Percentiles rank a stretch among this genome's conserved stretches.
These are phyloP conservation scores for Lachnellula hyalina DNA, from an alignment of 2,329 filamentous ascomycete genomes.

Conservation along the genomic window DNA sequence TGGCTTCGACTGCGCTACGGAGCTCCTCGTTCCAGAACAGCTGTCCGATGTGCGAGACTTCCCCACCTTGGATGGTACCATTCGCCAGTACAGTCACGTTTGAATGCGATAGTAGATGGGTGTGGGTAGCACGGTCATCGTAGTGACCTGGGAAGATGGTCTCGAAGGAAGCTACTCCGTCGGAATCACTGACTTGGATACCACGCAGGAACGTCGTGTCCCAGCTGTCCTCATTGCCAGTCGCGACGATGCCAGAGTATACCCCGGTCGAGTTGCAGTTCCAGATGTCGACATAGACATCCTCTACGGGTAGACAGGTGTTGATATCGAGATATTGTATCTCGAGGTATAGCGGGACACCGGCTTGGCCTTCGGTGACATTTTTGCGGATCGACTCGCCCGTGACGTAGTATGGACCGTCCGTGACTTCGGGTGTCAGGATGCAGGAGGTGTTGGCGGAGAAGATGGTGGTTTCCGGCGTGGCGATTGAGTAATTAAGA, in stretches of 20 bases:
- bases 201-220: constrained; percentile 35
- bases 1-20: constrained; percentile 40
- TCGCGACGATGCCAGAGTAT: constrained; percentile 31
- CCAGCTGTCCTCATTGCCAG: constrained; percentile 24
- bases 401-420: constrained; percentile 46
- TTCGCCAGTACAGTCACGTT: constrained; percentile 26
- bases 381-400: constrained; percentile 35
- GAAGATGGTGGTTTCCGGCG: constrained; percentile 36
- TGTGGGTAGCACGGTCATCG: constrained; percentile 31
- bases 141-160: constrained; percentile 44
- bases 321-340: constrained; percentile 37
- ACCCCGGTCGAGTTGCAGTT: constrained; percentile 37
- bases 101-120: constrained; percentile 38
- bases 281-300: constrained; percentile 37
- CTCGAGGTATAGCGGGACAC: constrained; percentile 35
- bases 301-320: constrained; percentile 35
- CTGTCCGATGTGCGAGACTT: constrained; percentile 51
- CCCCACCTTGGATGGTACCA: constrained; percentile 42
- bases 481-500: constrained; percentile 29
- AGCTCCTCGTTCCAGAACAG: constrained; percentile 55
- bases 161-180: constrained; percentile 38
- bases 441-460: constrained; percentile 40
- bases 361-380: constrained; percentile 31
- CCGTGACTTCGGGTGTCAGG: constrained; percentile 44
- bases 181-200: constrained; percentile 35